Conservation (phyloP, 2,329 filamentous ascomycete genomes). For the Dactylonectria macrodidyma region DNA sequence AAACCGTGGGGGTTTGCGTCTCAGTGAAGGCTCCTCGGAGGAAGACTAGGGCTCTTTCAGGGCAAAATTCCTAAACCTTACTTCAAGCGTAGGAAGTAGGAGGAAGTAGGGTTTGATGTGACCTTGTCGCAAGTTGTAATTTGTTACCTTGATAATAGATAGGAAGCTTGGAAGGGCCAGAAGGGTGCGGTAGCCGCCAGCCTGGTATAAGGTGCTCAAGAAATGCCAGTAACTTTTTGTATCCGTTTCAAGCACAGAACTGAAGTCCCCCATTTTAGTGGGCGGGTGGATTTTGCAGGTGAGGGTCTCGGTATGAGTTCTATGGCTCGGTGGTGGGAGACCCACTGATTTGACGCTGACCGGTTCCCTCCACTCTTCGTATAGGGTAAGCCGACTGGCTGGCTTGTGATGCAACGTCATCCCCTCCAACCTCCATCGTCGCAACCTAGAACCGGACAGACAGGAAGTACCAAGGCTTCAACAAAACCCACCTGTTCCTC, state of each 20-base stretch:
- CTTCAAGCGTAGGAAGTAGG: neutral
- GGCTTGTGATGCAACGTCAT: constrained; percentile 50
- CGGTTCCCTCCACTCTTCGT: constrained; percentile 27
- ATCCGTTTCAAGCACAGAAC: constrained; percentile 34
- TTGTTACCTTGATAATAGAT: neutral
- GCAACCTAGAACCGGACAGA: constrained; percentile 35
- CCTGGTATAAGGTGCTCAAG: neutral
- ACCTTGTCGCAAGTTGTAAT: neutral
- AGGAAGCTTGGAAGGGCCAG: neutral
- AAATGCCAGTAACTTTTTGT: constrained; percentile 11
- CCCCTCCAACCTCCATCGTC: constrained; percentile 41
- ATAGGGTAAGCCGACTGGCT: constrained; percentile 19
- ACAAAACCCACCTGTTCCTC: constrained; percentile 4
- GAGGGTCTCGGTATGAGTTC: constrained; percentile 34
- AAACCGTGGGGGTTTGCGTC: neutral
- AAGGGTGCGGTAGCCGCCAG: neutral
- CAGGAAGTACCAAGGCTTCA: constrained; percentile 8
- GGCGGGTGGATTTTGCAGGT: constrained; percentile 46
- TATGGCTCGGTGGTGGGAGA: neutral
- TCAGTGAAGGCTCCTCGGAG: neutral
- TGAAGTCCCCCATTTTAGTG: constrained; percentile 42
- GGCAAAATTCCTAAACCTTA: neutral
- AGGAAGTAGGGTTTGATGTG: neutral
- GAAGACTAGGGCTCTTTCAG: neutral
- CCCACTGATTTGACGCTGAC: constrained; percentile 34